These are phyloP conservation scores for Grosmannia clavigera DNA, from an alignment of 2,329 filamentous ascomycete genomes.

Conservation along the genomic window DNA sequence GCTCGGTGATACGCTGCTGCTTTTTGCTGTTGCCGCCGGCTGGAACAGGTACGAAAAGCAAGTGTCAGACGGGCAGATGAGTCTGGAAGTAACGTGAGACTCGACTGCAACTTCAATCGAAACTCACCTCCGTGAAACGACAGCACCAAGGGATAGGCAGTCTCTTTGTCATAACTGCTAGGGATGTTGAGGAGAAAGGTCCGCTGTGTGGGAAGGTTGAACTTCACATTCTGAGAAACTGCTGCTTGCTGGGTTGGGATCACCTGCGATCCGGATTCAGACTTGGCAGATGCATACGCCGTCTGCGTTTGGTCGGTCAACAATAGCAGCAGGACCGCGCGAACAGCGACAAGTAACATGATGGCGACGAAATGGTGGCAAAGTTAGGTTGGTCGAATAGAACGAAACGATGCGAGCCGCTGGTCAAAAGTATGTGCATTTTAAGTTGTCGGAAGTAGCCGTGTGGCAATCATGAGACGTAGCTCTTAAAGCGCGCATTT, in stretches of 20 bases:
- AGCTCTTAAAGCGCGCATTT: no score
- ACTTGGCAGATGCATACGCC: not conserved
- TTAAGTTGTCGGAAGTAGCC: no score
- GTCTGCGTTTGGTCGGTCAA: not conserved
- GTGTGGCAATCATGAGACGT: no score
- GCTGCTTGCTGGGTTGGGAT: not conserved
- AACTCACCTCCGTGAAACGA: constrained; percentile 6
- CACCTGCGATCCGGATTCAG: not conserved
- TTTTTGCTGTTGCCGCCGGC: constrained; percentile 4
- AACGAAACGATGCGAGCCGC: not conserved
- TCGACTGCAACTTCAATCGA: not conserved
- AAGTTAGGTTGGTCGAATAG: not conserved
- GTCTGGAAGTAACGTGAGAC: not conserved
- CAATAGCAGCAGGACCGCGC: not conserved
- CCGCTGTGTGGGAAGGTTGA: constrained; percentile 2
- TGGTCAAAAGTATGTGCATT: no score
- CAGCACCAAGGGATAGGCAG: constrained; percentile 4
- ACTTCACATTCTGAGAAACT: not conserved
- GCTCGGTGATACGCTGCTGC: constrained; percentile 6
- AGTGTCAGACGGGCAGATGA: not conserved
- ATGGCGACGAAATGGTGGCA: not conserved
- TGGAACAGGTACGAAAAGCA: not conserved
- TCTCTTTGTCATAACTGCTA: not conserved
- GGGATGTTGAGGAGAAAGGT: constrained; percentile 7
- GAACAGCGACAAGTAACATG: not conserved